phyloP scores from a whole-genome alignment of 2,329 filamentous ascomycete genomes.

The Ophiocordyceps camponoti-rufipedis region DNA sequence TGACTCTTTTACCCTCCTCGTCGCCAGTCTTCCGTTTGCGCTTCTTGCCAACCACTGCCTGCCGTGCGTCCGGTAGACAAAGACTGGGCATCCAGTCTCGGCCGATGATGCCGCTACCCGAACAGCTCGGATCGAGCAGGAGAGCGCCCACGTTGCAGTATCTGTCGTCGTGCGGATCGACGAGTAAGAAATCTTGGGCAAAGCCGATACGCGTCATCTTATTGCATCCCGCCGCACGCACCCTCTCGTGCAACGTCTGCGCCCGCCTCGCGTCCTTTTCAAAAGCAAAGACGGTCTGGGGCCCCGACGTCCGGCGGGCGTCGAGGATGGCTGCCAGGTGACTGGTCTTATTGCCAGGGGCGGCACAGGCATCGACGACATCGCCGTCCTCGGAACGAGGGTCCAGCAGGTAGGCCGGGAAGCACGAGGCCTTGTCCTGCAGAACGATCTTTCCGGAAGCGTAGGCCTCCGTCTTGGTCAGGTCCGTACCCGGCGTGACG shows the following conservation, averaged over 20 bases:
- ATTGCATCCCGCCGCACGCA: slow-evolving; percentile 55
- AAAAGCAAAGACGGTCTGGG: slow-evolving; percentile 49
- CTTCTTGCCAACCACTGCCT: slow-evolving; percentile 1
- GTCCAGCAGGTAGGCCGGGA: slow-evolving; percentile 77
- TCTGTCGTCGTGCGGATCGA: slow-evolving; percentile 42
- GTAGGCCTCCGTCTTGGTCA: slow-evolving; percentile 60
- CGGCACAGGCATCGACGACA: slow-evolving; percentile 82
- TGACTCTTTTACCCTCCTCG: slow-evolving; percentile 38
- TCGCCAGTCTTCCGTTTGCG: slow-evolving; percentile 31
- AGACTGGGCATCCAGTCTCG: slow-evolving; percentile 61
- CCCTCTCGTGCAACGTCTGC: slow-evolving; percentile 69
- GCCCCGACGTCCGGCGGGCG: slow-evolving; percentile 15
- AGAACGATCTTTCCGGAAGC: slow-evolving; percentile 62
- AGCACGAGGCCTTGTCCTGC: slow-evolving; percentile 94
- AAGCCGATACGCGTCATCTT: slow-evolving; percentile 47
- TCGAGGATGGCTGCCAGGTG: slow-evolving; percentile 65
- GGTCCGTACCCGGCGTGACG: slow-evolving; percentile 50
- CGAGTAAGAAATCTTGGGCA: slow-evolving; percentile 65
- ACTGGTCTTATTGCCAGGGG: slow-evolving; percentile 94
- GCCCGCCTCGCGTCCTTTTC: slow-evolving; percentile 59
- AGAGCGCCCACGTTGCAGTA: slow-evolving; percentile 61
- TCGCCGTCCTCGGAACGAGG: slow-evolving; percentile 49
- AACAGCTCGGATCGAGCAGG: slow-evolving; percentile 85
- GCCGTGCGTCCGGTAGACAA: slow-evolving; percentile 30
- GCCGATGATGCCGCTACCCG: slow-evolving; percentile 84